Percentiles rank a stretch among this genome's conserved stretches.
Conservation (phyloP, 2,329 filamentous ascomycete species). For the Colletotrichum neosansevieriae region DNA sequence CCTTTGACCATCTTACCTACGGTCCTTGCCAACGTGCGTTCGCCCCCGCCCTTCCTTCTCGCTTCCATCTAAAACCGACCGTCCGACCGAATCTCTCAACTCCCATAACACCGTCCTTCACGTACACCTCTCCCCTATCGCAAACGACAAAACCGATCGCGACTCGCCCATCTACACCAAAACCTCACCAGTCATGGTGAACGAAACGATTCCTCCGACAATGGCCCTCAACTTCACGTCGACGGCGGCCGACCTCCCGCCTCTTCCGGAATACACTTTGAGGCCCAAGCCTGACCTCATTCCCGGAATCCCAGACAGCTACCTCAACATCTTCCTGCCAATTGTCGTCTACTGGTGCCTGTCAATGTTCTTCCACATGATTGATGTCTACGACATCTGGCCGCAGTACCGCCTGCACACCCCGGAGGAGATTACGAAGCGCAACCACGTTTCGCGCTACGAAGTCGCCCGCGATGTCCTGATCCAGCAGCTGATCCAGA, state of each 20-base stretch:
- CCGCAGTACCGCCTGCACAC: slow-evolving; percentile 95
- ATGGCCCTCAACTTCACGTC: slow-evolving; percentile 65
- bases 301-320: slow-evolving; percentile 83
- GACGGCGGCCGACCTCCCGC: slow-evolving; percentile 75
- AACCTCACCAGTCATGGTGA: slow-evolving; percentile 52
- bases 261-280: slow-evolving; percentile 85
- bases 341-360: slow-evolving; percentile 89
- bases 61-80: neutral
- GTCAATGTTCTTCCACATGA: slow-evolving; percentile 86
- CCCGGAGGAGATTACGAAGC: slow-evolving; percentile 87
- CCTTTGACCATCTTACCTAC: neutral
- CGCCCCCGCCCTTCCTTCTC: slow-evolving; percentile 12
- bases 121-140: neutral
- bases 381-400: slow-evolving; percentile 88
- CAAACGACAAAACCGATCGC: slow-evolving; percentile 14
- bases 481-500: slow-evolving; percentile 91
- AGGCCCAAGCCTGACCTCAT: slow-evolving; percentile 78
- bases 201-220: slow-evolving; percentile 49
- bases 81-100: neutral
- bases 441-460: slow-evolving; percentile 87
- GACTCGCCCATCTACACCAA: neutral
- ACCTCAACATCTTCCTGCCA: slow-evolving; percentile 80
- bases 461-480: slow-evolving; percentile 93
- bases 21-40: neutral
- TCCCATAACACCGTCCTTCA: neutral